A percentile compares a stretch with the other conserved stretches of the same genome.
phyloP scores from a whole-genome alignment of 148 eudicot genomes.

The Persicaria maculosa region DNA sequence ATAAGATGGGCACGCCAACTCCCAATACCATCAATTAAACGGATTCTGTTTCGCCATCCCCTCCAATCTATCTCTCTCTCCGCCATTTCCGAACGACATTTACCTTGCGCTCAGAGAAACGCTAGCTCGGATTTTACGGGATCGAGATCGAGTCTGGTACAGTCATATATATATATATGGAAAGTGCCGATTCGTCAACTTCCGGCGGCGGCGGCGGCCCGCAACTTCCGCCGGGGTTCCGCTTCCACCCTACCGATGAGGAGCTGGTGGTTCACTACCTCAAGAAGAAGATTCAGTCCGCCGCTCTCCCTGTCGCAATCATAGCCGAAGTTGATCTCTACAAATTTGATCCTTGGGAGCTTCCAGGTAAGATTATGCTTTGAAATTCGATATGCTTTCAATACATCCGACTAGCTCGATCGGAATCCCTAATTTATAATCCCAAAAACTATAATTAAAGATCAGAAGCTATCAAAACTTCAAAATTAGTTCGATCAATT shows the following conservation, averaged over 20 bases:
- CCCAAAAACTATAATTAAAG: neutral
- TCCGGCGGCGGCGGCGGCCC: slow-evolving; percentile 18
- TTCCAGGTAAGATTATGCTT: slow-evolving; percentile 27
- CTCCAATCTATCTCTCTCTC: neutral
- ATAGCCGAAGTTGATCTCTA: slow-evolving; percentile 50
- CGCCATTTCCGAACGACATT: slow-evolving; percentile 6
- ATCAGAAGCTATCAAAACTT: neutral
- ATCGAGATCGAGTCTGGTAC: neutral
- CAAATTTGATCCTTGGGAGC: slow-evolving; percentile 54
- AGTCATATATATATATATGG: slow-evolving; percentile 19
- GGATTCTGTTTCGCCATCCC: slow-evolving; percentile 7
- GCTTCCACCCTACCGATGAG: slow-evolving; percentile 52
- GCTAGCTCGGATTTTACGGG: neutral
- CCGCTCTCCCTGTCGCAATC: slow-evolving; percentile 40
- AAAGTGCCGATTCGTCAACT: slow-evolving; percentile 33
- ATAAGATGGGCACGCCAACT: slow-evolving; percentile 11
- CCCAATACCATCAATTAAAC: neutral
- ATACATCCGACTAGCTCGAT: neutral
- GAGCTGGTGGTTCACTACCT: slow-evolving; percentile 51
- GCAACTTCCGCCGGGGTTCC: slow-evolving; percentile 45
- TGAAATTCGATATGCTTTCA: neutral
- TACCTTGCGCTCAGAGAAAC: neutral
- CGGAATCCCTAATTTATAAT: neutral
- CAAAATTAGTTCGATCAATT: neutral
- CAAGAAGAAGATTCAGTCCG: slow-evolving; percentile 35